Percentiles rank a stretch among this genome's conserved stretches.
These are phyloP conservation scores for Zhuliangozyma parablackwelliae DNA, from an alignment of 1,139 yeast species.

Conservation along the genomic window DNA sequence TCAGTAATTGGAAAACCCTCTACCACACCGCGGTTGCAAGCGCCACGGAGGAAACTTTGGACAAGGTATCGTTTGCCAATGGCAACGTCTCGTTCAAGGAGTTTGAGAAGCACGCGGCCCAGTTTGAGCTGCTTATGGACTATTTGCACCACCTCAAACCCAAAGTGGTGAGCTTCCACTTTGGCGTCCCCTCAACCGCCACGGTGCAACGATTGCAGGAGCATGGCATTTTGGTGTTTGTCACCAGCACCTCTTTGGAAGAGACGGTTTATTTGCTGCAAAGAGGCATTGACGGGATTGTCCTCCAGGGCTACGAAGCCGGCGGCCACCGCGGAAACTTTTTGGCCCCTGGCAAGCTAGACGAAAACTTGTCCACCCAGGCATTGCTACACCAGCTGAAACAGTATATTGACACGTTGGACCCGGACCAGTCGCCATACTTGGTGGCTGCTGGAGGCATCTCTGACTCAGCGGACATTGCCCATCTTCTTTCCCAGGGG, in stretches of 20 bases:
- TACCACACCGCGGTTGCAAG: slow-evolving; percentile 9
- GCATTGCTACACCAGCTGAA: slow-evolving; percentile 26
- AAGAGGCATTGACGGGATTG: slow-evolving; percentile 34
- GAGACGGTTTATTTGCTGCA: slow-evolving; percentile 29
- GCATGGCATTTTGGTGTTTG: slow-evolving; percentile 49
- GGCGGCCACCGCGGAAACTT: slow-evolving; percentile 54
- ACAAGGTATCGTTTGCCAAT: slow-evolving; percentile 14
- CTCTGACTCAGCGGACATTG: slow-evolving; percentile 21
- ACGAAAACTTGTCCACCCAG: slow-evolving; percentile 31
- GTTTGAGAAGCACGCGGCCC: slow-evolving; percentile 14
- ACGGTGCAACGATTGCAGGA: slow-evolving; percentile 39
- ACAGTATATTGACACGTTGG: slow-evolving; percentile 2
- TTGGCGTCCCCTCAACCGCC: slow-evolving; percentile 37
- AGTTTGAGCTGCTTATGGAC: slow-evolving; percentile 11
- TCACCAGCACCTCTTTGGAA: slow-evolving; percentile 36
- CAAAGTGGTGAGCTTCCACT: slow-evolving; percentile 44
- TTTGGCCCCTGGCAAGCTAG: slow-evolving; percentile 18
- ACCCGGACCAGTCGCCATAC: slow-evolving; percentile 15
- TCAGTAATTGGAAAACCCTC: slow-evolving; percentile 22
- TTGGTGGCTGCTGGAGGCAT: slow-evolving; percentile 49
- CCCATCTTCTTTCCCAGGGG: slow-evolving; percentile 25
- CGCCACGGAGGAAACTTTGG: slow-evolving; percentile 9
- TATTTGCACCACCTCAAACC: slow-evolving; percentile 19
- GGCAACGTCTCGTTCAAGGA: slow-evolving; percentile 35
- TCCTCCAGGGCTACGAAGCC: slow-evolving; percentile 50